Conservation (phyloP, 495 filamentous ascomycete species). For the Baudoinia panamericana region DNA sequence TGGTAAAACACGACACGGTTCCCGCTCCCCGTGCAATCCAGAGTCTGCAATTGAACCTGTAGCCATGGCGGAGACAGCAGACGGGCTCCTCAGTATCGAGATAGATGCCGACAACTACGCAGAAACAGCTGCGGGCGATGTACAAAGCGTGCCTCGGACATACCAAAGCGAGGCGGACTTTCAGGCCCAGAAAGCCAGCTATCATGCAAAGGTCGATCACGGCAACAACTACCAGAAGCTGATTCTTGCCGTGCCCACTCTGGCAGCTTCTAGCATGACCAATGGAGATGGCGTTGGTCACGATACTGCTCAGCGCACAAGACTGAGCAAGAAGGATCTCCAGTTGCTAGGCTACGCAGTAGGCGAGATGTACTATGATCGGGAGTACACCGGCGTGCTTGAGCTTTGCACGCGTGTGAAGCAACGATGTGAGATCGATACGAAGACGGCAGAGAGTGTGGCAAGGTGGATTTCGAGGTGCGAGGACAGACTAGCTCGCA, state of each 20-base stretch:
- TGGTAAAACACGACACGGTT: too few relatives aligned
- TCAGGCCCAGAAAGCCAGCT: constrained; percentile 5
- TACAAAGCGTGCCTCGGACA: constrained; percentile 5
- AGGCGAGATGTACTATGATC: constrained; percentile 18
- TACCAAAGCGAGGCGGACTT: constrained; percentile 13
- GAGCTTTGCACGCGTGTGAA: constrained; percentile 8
- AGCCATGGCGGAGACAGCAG: constrained; percentile 2
- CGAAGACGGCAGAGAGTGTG: constrained; percentile 5
- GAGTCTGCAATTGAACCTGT: too few relatives aligned
- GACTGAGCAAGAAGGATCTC: constrained; percentile 14
- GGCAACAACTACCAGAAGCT: constrained; percentile 8
- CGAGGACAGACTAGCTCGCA: background rate
- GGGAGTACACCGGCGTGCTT: constrained; percentile 3
- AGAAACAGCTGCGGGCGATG: constrained; percentile 10
- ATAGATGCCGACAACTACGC: constrained; percentile 17
- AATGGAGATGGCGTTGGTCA: background rate
- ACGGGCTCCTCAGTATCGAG: constrained; percentile 12
- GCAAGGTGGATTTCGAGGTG: constrained; percentile 10
- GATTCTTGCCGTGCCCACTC: constrained; percentile 8
- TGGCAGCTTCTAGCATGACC: background rate
- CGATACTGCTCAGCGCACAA: background rate
- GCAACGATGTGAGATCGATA: constrained; percentile 7
- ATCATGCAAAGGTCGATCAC: constrained; percentile 10
- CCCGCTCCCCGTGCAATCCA: too few relatives aligned
- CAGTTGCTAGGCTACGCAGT: constrained; percentile 16